Evolutionary conservation across 495 filamentous ascomycete species (phyloP).

Genomic region (Podospora sp.): DNA sequence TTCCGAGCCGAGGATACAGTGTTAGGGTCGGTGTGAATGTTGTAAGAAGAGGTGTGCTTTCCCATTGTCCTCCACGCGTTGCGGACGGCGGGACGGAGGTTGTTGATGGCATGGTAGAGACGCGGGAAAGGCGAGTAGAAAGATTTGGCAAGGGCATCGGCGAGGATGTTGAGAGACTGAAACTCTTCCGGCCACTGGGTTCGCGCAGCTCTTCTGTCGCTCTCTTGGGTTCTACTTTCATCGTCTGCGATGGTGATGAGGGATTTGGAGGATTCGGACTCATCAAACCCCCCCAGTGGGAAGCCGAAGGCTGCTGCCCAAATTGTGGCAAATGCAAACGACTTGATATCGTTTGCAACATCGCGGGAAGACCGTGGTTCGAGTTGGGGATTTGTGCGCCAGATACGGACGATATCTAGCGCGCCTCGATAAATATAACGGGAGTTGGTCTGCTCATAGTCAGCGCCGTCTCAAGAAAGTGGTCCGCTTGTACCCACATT

Average conservation of each 20-base stretch:
- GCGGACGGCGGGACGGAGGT: neutral
- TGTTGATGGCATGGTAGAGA: neutral
- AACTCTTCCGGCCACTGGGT: neutral
- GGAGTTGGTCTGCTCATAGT: neutral
- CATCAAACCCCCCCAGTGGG: no score
- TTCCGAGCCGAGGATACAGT: neutral
- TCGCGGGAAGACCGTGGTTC: neutral
- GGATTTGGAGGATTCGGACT: no score
- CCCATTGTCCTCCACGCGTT: neutral
- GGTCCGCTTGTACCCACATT: neutral
- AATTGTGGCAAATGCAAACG: neutral
- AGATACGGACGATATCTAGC: neutral
- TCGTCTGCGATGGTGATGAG: neutral
- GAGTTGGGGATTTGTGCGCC: neutral
- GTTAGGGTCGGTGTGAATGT: neutral
- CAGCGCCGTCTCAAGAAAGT: neutral
- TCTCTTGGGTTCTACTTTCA: neutral
- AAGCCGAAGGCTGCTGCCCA: no score
- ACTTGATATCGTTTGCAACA: neutral
- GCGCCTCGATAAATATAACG: neutral
- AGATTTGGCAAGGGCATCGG: neutral
- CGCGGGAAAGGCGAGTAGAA: neutral
- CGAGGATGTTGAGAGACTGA: neutral
- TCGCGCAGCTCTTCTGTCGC: neutral
- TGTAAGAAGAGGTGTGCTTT: neutral